Evolutionary conservation across 164 flowering plant genomes (phyloP).

Genomic region (Taxillus chinensis): DNA sequence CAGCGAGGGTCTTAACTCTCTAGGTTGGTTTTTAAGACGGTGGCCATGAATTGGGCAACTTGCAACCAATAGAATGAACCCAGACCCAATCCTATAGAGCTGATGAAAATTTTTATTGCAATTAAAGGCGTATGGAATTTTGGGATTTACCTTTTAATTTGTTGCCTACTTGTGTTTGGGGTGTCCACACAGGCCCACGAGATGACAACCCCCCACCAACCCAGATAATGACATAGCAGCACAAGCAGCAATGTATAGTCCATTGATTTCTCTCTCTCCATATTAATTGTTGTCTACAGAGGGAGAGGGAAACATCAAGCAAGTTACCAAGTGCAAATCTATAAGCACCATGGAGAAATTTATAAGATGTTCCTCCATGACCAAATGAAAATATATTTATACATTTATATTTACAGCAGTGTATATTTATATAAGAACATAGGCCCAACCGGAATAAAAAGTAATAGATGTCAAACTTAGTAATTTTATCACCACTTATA

Average conservation of each 20-base stretch:
- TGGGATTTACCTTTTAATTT: background rate
- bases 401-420: no score
- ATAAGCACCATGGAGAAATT: no score
- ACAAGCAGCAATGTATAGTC: background rate
- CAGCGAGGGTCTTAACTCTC: background rate
- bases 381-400: no score
- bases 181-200: background rate
- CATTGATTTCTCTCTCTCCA: background rate
- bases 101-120: background rate
- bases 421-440: no score
- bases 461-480: no score
- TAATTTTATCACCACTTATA: no score
- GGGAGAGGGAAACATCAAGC: no score
- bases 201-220: background rate
- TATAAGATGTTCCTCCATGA: no score
- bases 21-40: background rate
- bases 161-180: background rate
- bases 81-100: background rate
- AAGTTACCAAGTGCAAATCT: no score
- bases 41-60: background rate
- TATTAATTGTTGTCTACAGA: background rate
- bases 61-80: background rate
- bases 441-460: no score
- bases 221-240: background rate
- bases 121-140: background rate